These are phyloP conservation scores for Cystobasidium slooffiae DNA, from an alignment of 1,284 basidiomycete species.

Conservation along the genomic window DNA sequence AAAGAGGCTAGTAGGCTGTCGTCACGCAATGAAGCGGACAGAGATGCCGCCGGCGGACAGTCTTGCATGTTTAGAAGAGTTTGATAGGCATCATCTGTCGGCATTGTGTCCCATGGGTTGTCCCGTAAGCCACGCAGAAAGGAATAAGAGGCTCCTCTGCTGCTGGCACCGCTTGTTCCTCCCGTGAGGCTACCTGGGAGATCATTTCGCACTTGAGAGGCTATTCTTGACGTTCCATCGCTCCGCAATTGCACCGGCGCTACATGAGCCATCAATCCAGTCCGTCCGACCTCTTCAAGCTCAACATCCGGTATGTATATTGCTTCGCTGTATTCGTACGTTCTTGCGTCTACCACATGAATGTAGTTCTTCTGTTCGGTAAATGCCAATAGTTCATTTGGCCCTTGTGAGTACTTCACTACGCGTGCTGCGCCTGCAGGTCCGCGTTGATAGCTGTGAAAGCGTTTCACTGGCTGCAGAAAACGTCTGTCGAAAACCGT, in stretches of 20 bases:
- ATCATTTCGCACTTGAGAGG: conserved; percentile 7
- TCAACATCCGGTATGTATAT: conserved; percentile 64
- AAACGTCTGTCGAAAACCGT: conserved; percentile 61
- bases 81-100: conserved; percentile 28
- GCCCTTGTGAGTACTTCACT: conserved; percentile 71
- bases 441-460: conserved; percentile 16
- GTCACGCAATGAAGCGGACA: not conserved
- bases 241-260: not conserved
- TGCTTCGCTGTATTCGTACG: conserved; percentile 74
- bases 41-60: not conserved
- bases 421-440: conserved; percentile 69
- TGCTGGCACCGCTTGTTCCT: not conserved
- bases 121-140: conserved; percentile 20
- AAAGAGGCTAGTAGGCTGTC: conserved; percentile 16
- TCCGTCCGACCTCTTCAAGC: conserved; percentile 25
- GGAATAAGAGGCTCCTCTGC: conserved; percentile 18
- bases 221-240: not conserved
- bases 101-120: conserved; percentile 34
- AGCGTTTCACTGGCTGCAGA: conserved; percentile 19
- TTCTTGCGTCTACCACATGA: conserved; percentile 77
- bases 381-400: conserved; percentile 74
- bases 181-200: conserved; percentile 1
- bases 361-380: conserved; percentile 80
- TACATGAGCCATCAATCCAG: not conserved
- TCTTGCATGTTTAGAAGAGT: conserved; percentile 13